These are phyloP conservation scores for Annona squamosa DNA, from an alignment of 164 flowering plant genomes.

Conservation along the genomic window DNA sequence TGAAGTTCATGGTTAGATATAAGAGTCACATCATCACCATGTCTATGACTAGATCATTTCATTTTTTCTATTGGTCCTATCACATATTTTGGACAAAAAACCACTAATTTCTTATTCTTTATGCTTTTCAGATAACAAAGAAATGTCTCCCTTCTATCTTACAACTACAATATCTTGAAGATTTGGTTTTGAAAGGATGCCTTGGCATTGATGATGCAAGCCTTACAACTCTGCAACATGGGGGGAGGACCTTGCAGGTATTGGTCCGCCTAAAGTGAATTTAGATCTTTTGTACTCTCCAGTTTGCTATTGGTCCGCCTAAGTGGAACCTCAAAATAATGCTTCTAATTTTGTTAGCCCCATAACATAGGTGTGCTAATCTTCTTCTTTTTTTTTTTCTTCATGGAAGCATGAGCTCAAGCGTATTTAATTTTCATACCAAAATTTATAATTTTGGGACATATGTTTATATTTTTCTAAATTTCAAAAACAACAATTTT, in stretches of 20 bases:
- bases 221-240: constrained; percentile 45
- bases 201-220: constrained; percentile 65
- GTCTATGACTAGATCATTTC: neutral
- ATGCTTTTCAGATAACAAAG: constrained; percentile 53
- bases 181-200: constrained; percentile 74
- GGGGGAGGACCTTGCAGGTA: constrained; percentile 72
- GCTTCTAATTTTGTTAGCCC: too few relatives aligned
- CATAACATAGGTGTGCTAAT: too few relatives aligned
- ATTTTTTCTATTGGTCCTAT: neutral
- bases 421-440: too few relatives aligned
- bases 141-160: constrained; percentile 57
- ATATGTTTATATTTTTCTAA: too few relatives aligned
- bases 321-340: too few relatives aligned
- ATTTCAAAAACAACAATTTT: too few relatives aligned
- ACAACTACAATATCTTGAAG: constrained; percentile 57
- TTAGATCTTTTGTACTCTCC: too few relatives aligned
- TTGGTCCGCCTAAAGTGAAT: neutral
- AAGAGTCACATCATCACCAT: neutral
- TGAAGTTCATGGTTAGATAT: neutral
- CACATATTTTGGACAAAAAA: neutral
- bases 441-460: too few relatives aligned
- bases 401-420: too few relatives aligned
- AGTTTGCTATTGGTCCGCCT: too few relatives aligned
- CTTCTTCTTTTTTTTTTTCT: too few relatives aligned
- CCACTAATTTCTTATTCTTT: neutral